Evolutionary conservation across 805 yeast genomes (phyloP), one percentile per base, ranked within the genome.

Genomic region (Metschnikowia anglica): DNA sequence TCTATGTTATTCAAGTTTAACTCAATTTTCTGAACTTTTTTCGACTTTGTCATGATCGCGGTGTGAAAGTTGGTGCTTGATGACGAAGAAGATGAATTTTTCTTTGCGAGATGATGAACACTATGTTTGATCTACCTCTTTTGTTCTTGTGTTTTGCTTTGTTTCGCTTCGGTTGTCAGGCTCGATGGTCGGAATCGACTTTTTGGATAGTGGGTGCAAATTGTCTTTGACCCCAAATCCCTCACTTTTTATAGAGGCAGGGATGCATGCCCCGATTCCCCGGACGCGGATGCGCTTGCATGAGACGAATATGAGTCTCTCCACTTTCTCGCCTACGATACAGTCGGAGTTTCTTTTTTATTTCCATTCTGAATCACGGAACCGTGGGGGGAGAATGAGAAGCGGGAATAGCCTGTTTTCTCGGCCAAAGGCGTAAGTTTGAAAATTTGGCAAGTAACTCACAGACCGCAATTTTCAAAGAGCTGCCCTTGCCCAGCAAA

Each of bases 1-100:
- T 68, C 72, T 49, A 71, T 64, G 46, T 59, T 63, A 26, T 63
- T 68, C 40, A 70, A 58, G 47, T 69, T 68, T 49, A 70, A 59
- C 32, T 48, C 55, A 27, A 51, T 13, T 28, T 46, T 41, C 40
- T 46, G 50, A 18, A 16, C 24, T 48, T 62, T 68, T 49, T 61
- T 66, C 27, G 61, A 56, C 62, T 63, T 66, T 40, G 36, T 48
- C 51, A 47, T 50, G 37, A 12, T 27, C 25, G n/a, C 18, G 12
- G 25, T n/a, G 4, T 10, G 17, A 21, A 2, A 15, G 11, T 10
- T 13, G 24, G 27, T 26, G 17, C n/a, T n/a, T 21, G 19, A 5
- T n/a, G 12, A 19, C 12, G 9, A 21, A 32, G 26, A 32, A 19
- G 18, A 23, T 13, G 26, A 8, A 15, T 28, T 30, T n/a, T 5